Evolutionary conservation across 1,284 basidiomycete genomes (phyloP).

Genomic region (Cutaneotrichosporon arboriforme): DNA sequence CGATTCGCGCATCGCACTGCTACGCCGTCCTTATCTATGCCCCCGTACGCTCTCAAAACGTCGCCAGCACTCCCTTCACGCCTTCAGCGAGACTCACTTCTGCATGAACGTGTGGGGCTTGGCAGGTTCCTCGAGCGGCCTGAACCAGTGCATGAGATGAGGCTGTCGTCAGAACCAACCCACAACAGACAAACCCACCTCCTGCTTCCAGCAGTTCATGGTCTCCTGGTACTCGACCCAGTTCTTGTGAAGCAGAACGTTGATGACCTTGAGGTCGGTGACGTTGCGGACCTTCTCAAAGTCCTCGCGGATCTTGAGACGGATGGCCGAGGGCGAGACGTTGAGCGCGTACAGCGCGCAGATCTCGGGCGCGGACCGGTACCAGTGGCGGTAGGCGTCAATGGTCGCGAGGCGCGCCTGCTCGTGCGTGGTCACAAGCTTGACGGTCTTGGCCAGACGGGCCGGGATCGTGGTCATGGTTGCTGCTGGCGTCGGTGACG

Average conservation of each 20-base stretch:
- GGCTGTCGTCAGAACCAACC: slow-evolving; percentile 35
- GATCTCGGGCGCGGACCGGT: slow-evolving; percentile 86
- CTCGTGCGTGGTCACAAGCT: slow-evolving; percentile 57
- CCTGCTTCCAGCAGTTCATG: slow-evolving; percentile 88
- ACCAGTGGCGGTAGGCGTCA: slow-evolving; percentile 85
- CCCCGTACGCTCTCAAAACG: background rate
- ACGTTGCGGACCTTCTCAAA: slow-evolving; percentile 85
- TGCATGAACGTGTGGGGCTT: slow-evolving; percentile 48
- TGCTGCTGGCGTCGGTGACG: background rate
- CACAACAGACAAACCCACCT: slow-evolving; percentile 33
- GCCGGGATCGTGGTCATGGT: slow-evolving; percentile 83
- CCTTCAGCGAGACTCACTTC: slow-evolving; percentile 32
- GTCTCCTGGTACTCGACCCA: slow-evolving; percentile 90
- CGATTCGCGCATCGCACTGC: too few relatives aligned
- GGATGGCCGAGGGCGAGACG: slow-evolving; percentile 71
- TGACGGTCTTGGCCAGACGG: slow-evolving; percentile 70
- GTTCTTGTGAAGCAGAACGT: slow-evolving; percentile 81
- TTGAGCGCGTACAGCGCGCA: slow-evolving; percentile 77
- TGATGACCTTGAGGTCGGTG: slow-evolving; percentile 75
- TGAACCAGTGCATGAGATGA: slow-evolving; percentile 49
- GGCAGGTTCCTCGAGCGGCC: slow-evolving; percentile 41
- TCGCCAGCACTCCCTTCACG: too few relatives aligned
- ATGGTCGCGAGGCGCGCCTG: slow-evolving; percentile 68
- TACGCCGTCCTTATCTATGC: background rate
- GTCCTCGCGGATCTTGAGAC: slow-evolving; percentile 75